Base-by-base conservation (phyloP, 2,329 filamentous ascomycete genomes). In the Aspergillus jensenii region DNA sequence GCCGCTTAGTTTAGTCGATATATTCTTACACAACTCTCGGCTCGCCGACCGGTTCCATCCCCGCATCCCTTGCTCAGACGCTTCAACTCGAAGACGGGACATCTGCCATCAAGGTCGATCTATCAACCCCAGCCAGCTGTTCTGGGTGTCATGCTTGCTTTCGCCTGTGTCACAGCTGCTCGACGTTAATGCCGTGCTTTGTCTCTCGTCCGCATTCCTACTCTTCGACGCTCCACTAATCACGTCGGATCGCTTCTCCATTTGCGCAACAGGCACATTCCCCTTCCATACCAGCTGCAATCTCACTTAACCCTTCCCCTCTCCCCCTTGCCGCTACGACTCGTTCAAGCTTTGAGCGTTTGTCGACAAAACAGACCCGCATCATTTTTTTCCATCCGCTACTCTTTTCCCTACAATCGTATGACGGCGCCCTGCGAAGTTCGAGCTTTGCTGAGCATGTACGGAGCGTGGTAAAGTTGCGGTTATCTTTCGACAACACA, bases 401-500 rank as follows among this genome's bases (percentile, higher is more conserved):
- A 51, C 66, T 37, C 66, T 62, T 64, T 60, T 58, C 66, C 63
- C 61, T 63, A 69, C 62, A 65, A 63, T 63, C 70, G 68, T 65
- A 73, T 72, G 71, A 74, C 67, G 67, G 65, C 67, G 67, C 73
- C 71, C 68, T 68, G 67, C 71, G 66, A 63, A 62, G 64, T 71
- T 70, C 65, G 68, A 71, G 67, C 69, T 74, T 11, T 74, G 68
- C 69, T 73, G 69, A 71, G 72, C 70, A 75, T 75, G 73, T 72
- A 75, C 73, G 71, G 72, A 75, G 72, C 67, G 69, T 73, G 72
- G 71, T 72, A 70, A 70, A 66, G 59, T 71, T 64, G 68, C 70
- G 65, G 65, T 67, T 64, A 53, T 60, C 58, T 56, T 62, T 66
- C 65, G 65, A 47, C 58, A 63, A 62, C 65, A 37, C 41, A 40